Evolutionary conservation across 768 basidiomycete genomes (phyloP).

Genomic region (Suillus alpinus): DNA sequence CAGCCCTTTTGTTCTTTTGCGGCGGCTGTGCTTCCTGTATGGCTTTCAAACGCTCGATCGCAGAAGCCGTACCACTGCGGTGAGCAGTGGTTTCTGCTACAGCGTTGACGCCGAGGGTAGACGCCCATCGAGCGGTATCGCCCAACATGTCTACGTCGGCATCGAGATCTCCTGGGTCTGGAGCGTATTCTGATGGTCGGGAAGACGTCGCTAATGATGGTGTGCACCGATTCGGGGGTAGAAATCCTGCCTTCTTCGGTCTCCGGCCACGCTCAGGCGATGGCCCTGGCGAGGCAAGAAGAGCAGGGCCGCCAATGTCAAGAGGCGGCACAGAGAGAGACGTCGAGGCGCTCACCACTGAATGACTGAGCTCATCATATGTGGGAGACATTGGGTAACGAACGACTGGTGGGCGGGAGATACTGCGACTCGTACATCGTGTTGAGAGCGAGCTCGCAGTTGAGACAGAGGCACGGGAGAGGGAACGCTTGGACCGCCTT

Average conservation of each 20-base stretch:
- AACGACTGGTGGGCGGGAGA: constrained; percentile 35
- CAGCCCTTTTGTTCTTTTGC: constrained; percentile 20
- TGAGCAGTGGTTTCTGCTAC: constrained; percentile 22
- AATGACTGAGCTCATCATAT: constrained; percentile 23
- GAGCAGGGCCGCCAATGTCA: constrained; percentile 25
- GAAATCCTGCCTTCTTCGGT: constrained; percentile 16
- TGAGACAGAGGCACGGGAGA: constrained; percentile 46
- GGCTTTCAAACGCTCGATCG: constrained; percentile 19
- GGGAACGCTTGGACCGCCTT: constrained; percentile 44
- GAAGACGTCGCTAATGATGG: constrained; percentile 25
- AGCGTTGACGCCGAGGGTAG: constrained; percentile 11
- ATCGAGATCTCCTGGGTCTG: constrained; percentile 20
- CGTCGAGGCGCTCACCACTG: constrained; percentile 16
- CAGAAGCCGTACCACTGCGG: constrained; percentile 14
- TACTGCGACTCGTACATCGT: constrained; percentile 38
- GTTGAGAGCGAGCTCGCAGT: constrained; percentile 38
- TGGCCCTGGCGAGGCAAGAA: constrained; percentile 17
- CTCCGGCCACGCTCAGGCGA: constrained; percentile 28
- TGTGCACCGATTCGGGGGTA: constrained; percentile 13
- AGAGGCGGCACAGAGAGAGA: constrained; percentile 21
- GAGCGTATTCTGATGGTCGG: constrained; percentile 18
- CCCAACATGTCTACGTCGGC: constrained; percentile 22
- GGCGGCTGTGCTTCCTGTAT: constrained; percentile 12
- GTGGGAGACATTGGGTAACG: constrained; percentile 23
- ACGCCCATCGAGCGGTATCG: constrained; percentile 29